A percentile compares a stretch with the other conserved stretches of the same genome.
These are phyloP conservation scores for Diaporthe eres DNA, from an alignment of 2,329 filamentous ascomycete genomes.

Conservation along the genomic window DNA sequence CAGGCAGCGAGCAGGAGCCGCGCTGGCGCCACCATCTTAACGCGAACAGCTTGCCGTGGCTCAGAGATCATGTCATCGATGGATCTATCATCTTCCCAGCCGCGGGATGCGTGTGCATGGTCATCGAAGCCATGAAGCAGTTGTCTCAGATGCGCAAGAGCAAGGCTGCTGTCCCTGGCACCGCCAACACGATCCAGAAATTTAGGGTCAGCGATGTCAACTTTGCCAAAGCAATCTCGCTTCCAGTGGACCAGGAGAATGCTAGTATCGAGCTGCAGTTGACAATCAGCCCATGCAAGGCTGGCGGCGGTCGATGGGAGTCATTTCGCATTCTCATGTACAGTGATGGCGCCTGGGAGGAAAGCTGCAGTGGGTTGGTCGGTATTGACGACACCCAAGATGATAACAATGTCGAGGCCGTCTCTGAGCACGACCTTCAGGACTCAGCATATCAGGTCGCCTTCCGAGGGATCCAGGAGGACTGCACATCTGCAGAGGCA, in stretches of 20 bases:
- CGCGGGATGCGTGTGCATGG: conserved; percentile 55
- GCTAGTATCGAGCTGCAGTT: conserved; percentile 29
- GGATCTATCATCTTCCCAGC: conserved; percentile 64
- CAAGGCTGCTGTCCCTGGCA: conserved; percentile 7
- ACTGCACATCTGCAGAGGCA: background rate
- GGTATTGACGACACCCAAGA: background rate
- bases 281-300: conserved; percentile 18
- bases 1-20: conserved; percentile 4
- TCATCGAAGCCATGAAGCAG: conserved; percentile 53
- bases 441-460: background rate
- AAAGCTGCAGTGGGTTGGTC: conserved; percentile 27
- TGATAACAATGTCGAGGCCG: background rate
- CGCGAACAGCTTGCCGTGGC: conserved; percentile 56
- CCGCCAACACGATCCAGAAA: background rate
- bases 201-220: conserved; percentile 14
- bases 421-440: background rate
- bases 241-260: conserved; percentile 7
- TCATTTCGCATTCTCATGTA: conserved; percentile 23
- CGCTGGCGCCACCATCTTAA: conserved; percentile 20
- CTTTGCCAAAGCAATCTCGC: conserved; percentile 31
- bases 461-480: conserved; percentile 17
- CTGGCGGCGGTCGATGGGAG: conserved; percentile 6
- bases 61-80: conserved; percentile 64
- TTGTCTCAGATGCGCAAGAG: background rate
- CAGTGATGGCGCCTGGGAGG: conserved; percentile 24